Base-by-base conservation (phyloP, 2,329 filamentous ascomycete genomes). In the Cyclaneusma minus region DNA sequence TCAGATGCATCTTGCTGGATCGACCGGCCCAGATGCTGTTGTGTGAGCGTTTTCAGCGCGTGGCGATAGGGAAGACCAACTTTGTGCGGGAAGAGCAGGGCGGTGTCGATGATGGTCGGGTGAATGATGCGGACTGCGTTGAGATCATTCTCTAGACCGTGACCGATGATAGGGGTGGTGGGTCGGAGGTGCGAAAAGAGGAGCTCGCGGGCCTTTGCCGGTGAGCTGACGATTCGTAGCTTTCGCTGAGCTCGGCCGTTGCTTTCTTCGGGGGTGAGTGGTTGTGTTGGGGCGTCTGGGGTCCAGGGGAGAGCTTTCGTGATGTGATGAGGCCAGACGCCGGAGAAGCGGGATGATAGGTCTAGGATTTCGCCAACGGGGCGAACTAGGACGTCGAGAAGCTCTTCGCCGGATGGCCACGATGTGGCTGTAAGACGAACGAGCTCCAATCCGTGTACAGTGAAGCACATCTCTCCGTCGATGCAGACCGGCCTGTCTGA, bases 401-500 rank as follows among this genome's bases (percentile, higher is more conserved):
- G 51, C 27, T 66, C 63, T 27, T 73, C 65, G 12, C 81, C 79
- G 6, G 63, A 58, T 0, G 87, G 87, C 85, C 89, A 98, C 7
- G 76, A 71, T 3, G 87, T 76, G 4, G 81, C 85, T 0, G 89
- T 95, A 3, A 98, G 52, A 6, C 89, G 81, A 30, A 95, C 75
- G 11, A 98, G 64, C 49, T 98, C 89, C 36, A 95, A 57, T 0
- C 91, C 89, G 25, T 77, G 52, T 1, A 81, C 80, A 0, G 91
- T 98, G 45, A 92, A 95, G 4, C 81, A 82, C 89, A 98, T 98
- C 47, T 98, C 89, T 43, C 89, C 95, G 48, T 98, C 89, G 42
- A 98, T 87, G 36, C 73, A 78, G 7, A 95, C 71, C 3, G 78
- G 81, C 18, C 67, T 66, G 27, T 64, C 55, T 2, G 50, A 41